A percentile compares a stretch with the other conserved stretches of the same genome.
Conservation (phyloP, 2,329 filamentous ascomycete species). For the Aspergillus sojae region DNA sequence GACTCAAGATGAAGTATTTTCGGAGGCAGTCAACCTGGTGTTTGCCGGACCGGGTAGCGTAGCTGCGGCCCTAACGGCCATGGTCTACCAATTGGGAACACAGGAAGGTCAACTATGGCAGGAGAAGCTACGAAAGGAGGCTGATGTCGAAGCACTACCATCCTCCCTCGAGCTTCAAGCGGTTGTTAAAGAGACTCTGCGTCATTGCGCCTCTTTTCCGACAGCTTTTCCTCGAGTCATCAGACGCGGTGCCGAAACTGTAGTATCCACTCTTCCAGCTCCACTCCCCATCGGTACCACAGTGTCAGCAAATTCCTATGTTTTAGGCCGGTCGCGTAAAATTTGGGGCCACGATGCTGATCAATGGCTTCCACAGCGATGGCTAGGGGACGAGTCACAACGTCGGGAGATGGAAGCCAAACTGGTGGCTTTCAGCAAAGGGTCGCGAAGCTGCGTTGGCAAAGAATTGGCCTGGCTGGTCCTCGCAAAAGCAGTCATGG, state of each 20-base stretch:
- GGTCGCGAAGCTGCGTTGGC: conserved; percentile 21
- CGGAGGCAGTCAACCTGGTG: conserved; percentile 20
- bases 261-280: conserved; percentile 10
- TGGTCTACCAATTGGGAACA: conserved; percentile 18
- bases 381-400: conserved; percentile 17
- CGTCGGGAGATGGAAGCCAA: conserved; percentile 19
- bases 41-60: conserved; percentile 24
- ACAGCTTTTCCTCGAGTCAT: conserved; percentile 24
- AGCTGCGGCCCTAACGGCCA: conserved; percentile 20
- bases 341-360: conserved; percentile 21
- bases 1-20: conserved; percentile 13
- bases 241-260: conserved; percentile 18
- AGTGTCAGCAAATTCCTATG: conserved; percentile 23
- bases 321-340: conserved; percentile 20
- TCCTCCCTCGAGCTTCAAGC: conserved; percentile 16
- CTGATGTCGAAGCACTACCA: background rate
- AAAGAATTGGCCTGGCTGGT: conserved; percentile 20
- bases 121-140: conserved; percentile 15
- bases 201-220: conserved; percentile 17
- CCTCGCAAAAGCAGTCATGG: conserved; percentile 14
- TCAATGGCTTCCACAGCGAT: conserved; percentile 21
- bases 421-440: conserved; percentile 23
- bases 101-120: conserved; percentile 20
- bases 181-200: conserved; percentile 23
- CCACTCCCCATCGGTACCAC: conserved; percentile 20